These are phyloP conservation scores for Pseudoperonospora humuli DNA, from an alignment of 352 stramenopile species.

Conservation along the genomic window DNA sequence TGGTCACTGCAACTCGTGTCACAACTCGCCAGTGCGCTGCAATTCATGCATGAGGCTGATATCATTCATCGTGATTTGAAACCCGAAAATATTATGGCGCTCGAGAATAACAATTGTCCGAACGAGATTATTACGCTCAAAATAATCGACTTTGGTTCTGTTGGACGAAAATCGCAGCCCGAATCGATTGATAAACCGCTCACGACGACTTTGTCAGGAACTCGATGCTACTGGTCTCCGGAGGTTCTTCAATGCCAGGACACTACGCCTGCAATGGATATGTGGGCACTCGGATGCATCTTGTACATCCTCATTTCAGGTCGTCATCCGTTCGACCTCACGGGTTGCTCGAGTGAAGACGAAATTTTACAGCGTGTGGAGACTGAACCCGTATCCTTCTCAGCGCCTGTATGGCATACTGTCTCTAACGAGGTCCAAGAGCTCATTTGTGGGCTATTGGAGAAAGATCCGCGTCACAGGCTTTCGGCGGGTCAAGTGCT, in stretches of 20 bases:
- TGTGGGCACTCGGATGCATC: constrained; percentile 84
- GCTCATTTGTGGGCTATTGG: constrained; percentile 55
- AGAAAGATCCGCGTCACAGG: constrained; percentile 54
- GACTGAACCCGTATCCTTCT: constrained; percentile 44
- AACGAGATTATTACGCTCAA: constrained; percentile 52
- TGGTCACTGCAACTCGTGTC: constrained; percentile 43
- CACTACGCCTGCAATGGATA: constrained; percentile 75
- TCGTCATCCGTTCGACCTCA: constrained; percentile 82
- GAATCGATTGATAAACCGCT: constrained; percentile 12
- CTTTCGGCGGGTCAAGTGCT: constrained; percentile 51
- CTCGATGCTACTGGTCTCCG: constrained; percentile 79
- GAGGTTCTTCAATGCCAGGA: constrained; percentile 52
- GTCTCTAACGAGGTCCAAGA: constrained; percentile 51
- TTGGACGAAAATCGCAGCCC: constrained; percentile 21
- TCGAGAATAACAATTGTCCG: constrained; percentile 15
- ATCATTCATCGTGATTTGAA: constrained; percentile 86
- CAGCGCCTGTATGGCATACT: constrained; percentile 41
- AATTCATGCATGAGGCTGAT: constrained; percentile 54
- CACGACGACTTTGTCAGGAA: constrained; percentile 51
- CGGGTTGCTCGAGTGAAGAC: constrained; percentile 62
- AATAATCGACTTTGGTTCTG: constrained; percentile 86
- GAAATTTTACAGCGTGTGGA: constrained; percentile 62
- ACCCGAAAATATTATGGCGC: constrained; percentile 78
- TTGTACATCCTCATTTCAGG: constrained; percentile 84
- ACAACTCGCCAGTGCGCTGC: constrained; percentile 58